Conservation (phyloP, 805 yeast species). For the Hanseniaspora valbyensis region DNA sequence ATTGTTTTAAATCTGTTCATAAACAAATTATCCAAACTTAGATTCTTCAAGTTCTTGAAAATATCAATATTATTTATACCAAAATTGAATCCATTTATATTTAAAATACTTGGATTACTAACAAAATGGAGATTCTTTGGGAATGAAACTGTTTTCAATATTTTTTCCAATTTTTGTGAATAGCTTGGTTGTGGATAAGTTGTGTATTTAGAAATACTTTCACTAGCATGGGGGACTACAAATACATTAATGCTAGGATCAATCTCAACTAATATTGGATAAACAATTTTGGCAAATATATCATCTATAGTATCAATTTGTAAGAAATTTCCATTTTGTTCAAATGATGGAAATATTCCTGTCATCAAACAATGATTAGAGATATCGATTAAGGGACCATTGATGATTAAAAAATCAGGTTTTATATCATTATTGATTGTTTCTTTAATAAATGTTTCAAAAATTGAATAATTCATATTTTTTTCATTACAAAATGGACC, state of each 20-base stretch:
- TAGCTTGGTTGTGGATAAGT: slow-evolving; percentile 82
- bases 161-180: slow-evolving; percentile 43
- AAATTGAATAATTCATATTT: slow-evolving; percentile 41
- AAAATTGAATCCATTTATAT: slow-evolving; percentile 61
- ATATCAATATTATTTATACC: slow-evolving; percentile 72
- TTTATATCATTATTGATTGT: slow-evolving; percentile 43
- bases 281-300: slow-evolving; percentile 47
- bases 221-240: slow-evolving; percentile 62
- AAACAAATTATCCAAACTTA: slow-evolving; percentile 36
- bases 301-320: slow-evolving; percentile 64
- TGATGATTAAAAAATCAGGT: slow-evolving; percentile 62
- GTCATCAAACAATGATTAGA: slow-evolving; percentile 47
- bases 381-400: slow-evolving; percentile 81
- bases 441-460: slow-evolving; percentile 43
- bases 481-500: slow-evolving; percentile 73
- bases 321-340: slow-evolving; percentile 28
- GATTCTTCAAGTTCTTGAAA: slow-evolving; percentile 62
- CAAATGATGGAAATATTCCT: slow-evolving; percentile 42
- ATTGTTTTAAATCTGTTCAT: slow-evolving; percentile 61
- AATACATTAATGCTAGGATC: slow-evolving; percentile 47
- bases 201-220: slow-evolving; percentile 56
- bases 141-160: slow-evolving; percentile 35
- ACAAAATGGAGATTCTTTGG: slow-evolving; percentile 57
- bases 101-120: slow-evolving; percentile 79
- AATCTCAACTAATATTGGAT: slow-evolving; percentile 54